Percentiles rank a stretch among this genome's conserved stretches.
Conservation (phyloP, 371 early-diverging fungal species). For the Apophysomyces variabilis region DNA sequence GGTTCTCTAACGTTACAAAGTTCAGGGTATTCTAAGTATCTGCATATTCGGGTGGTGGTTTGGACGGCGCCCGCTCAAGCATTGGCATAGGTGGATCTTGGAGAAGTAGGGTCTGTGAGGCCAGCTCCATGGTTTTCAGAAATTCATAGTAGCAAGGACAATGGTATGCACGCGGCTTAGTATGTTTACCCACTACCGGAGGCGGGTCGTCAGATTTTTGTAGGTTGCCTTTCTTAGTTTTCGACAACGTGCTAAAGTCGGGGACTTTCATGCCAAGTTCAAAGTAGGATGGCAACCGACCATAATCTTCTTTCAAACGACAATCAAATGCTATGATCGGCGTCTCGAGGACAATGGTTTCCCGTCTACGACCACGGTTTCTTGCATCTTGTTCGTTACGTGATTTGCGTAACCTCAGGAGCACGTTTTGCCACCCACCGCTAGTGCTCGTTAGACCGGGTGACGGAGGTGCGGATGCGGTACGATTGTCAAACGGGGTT, state of each 20-base stretch:
- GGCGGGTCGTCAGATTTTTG: slow-evolving; percentile 4
- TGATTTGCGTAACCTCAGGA: slow-evolving; percentile 26
- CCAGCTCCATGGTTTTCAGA: slow-evolving; percentile 43
- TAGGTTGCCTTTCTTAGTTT: slow-evolving; percentile 1
- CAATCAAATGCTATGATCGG: slow-evolving; percentile 47
- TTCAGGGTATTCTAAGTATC: slow-evolving; percentile 12
- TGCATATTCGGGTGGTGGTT: slow-evolving; percentile 51
- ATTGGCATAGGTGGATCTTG: slow-evolving; percentile 17
- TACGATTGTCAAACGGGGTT: slow-evolving; percentile 6
- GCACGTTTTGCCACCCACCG: slow-evolving; percentile 26
- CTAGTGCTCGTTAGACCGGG: slow-evolving; percentile 7
- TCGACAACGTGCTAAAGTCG: slow-evolving; percentile 13
- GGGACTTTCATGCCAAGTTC: slow-evolving; percentile 34
- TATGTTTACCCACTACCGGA: slow-evolving; percentile 13
- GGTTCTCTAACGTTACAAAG: slow-evolving; percentile 7
- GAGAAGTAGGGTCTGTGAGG: slow-evolving; percentile 39
- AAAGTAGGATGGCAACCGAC: slow-evolving; percentile 47
- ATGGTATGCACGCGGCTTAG: slow-evolving; percentile 22
- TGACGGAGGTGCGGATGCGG: slow-evolving; percentile 12
- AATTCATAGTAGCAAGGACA: slow-evolving; percentile 50
- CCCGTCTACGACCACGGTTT: slow-evolving; percentile 19
- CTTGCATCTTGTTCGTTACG: slow-evolving; percentile 18
- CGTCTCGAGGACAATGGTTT: slow-evolving; percentile 32
- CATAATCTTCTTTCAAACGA: slow-evolving; percentile 53
- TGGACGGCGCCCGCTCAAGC: slow-evolving; percentile 42